phyloP scores from a whole-genome alignment of 1,139 yeast species.

The Eremothecium cymbalariae region DNA sequence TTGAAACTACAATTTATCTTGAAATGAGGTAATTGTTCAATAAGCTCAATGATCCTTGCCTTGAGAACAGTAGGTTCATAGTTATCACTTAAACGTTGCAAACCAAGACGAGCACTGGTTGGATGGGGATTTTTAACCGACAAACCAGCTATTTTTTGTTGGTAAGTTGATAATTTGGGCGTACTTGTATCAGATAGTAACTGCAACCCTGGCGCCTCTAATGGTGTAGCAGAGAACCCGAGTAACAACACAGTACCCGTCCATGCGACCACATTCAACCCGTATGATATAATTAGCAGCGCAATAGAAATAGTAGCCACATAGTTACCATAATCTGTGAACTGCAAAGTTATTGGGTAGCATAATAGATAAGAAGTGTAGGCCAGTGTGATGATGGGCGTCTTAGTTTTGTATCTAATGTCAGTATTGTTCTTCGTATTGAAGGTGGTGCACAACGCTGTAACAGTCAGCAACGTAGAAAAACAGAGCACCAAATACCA shows the following conservation, averaged over 20 bases:
- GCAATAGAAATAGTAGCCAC: constrained; percentile 27
- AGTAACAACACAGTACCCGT: constrained; percentile 28
- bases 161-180: too few species aligned
- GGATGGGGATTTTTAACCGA: too few species aligned
- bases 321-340: constrained; percentile 24
- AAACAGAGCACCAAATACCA: constrained; percentile 29
- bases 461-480: constrained; percentile 27
- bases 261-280: constrained; percentile 30
- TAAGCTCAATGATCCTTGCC: constrained; percentile 35
- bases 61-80: constrained; percentile 37
- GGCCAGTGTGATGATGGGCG: constrained; percentile 28
- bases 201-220: constrained; percentile 16
- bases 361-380: constrained; percentile 25
- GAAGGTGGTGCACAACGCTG: constrained; percentile 34
- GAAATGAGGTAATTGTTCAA: constrained; percentile 43
- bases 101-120: constrained; percentile 10
- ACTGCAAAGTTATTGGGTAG: constrained; percentile 21
- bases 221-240: constrained; percentile 29
- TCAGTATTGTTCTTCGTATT: constrained; percentile 23
- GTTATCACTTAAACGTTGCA: constrained; percentile 34
- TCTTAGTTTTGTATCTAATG: constrained; percentile 28
- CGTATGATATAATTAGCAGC: constrained; percentile 26
- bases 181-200: constrained; percentile 14
- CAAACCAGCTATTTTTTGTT: too few species aligned
- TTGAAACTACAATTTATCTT: constrained; percentile 38